Evolutionary conservation across 208 protist genomes (phyloP).

Genomic region (Porcisia deanei): DNA sequence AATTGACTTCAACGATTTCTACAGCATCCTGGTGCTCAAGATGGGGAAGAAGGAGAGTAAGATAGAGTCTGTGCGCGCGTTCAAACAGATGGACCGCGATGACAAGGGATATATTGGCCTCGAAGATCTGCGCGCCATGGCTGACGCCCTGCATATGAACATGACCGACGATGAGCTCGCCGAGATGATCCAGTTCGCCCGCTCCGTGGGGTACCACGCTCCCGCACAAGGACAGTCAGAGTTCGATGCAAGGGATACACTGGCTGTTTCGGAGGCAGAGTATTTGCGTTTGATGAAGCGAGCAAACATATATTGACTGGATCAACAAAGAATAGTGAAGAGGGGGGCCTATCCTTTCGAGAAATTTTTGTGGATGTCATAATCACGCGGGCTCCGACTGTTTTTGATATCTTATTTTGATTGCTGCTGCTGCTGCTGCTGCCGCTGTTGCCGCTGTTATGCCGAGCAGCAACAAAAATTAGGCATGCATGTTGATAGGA

Average conservation of each 20-base stretch:
- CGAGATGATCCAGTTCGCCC: constrained; percentile 97
- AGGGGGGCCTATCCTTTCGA: neutral
- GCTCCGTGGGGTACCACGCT: constrained; percentile 42
- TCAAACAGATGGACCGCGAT: constrained; percentile 91
- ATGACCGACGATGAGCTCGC: constrained; percentile 96
- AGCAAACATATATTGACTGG: constrained; percentile 80
- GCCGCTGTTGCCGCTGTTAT: neutral
- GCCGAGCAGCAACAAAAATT: too few species aligned
- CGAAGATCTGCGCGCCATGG: constrained; percentile 95
- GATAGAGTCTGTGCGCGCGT: constrained; percentile 91
- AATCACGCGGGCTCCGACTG: neutral
- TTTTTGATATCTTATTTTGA: neutral
- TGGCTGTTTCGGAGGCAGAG: constrained; percentile 92
- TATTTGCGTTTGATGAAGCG: constrained; percentile 97
- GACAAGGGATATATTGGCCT: constrained; percentile 94
- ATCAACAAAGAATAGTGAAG: too few species aligned
- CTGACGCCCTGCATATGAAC: constrained; percentile 90
- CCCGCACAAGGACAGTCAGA: constrained; percentile 40
- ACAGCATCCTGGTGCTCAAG: constrained; percentile 81
- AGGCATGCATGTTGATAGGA: neutral
- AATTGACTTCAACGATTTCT: constrained; percentile 94
- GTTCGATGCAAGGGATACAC: constrained; percentile 60
- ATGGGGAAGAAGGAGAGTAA: constrained; percentile 80
- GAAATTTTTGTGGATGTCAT: neutral
- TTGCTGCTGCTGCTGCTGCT: constrained; percentile 1